Evolutionary conservation across 1,284 basidiomycete species (phyloP).

Genomic region (Fomitiporia mediterranea): DNA sequence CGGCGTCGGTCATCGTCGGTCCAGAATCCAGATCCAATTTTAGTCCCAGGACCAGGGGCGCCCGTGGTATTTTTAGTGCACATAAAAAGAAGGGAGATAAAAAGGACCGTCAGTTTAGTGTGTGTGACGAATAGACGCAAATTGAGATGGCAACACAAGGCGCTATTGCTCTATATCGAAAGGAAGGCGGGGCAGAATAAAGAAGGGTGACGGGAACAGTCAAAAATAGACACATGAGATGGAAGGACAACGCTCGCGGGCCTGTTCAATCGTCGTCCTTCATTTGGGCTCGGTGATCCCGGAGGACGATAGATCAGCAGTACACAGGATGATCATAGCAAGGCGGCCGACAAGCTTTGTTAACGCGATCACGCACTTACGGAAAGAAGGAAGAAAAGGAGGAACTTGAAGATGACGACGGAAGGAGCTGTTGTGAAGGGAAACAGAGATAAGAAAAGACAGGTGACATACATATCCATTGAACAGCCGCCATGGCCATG

Average conservation of each 20-base stretch:
- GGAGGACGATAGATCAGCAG: neutral
- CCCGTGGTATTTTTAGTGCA: no score
- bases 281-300: neutral
- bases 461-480: conserved; percentile 57
- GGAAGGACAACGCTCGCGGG: neutral
- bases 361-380: no score
- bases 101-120: conserved; percentile 1
- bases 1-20: no score
- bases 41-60: no score
- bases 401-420: neutral
- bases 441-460: conserved; percentile 7
- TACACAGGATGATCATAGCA: neutral
- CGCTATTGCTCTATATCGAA: no score
- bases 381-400: neutral
- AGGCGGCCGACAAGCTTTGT: neutral
- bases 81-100: no score
- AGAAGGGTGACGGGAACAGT: neutral
- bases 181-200: neutral
- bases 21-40: neutral
- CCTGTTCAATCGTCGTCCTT: no score
- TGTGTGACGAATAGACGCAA: neutral
- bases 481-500: conserved; percentile 60
- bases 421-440: neutral
- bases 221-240: neutral
- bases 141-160: neutral